These are phyloP conservation scores for Naumovozyma dairenensis DNA, from an alignment of 805 yeast genomes.

Conservation along the genomic window DNA sequence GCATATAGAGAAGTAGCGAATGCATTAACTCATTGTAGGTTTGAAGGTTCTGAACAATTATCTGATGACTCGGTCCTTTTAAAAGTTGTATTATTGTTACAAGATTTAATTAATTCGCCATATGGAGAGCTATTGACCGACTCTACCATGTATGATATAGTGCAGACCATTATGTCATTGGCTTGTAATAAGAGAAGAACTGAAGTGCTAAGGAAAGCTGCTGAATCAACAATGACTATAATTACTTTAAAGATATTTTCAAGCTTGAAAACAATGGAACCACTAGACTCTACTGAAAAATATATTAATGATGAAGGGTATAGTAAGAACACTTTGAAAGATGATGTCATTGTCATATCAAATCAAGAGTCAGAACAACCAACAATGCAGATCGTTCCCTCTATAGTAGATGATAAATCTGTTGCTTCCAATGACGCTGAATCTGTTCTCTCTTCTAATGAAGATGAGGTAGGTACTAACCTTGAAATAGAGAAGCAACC, in stretches of 20 bases:
- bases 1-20: slow-evolving; percentile 35
- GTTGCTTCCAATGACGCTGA: neutral
- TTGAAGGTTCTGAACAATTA: slow-evolving; percentile 88
- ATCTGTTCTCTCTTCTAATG: neutral
- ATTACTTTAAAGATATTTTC: slow-evolving; percentile 62
- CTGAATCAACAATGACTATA: slow-evolving; percentile 68
- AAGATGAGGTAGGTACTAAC: neutral
- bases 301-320: slow-evolving; percentile 18
- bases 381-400: neutral
- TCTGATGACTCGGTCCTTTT: slow-evolving; percentile 86
- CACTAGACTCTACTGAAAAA: slow-evolving; percentile 5
- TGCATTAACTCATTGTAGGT: slow-evolving; percentile 85
- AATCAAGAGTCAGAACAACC: neutral
- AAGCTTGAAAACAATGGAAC: slow-evolving; percentile 38
- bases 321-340: slow-evolving; percentile 10
- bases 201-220: slow-evolving; percentile 79
- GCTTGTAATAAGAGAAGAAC: slow-evolving; percentile 89
- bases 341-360: slow-evolving; percentile 14
- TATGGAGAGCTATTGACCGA: slow-evolving; percentile 63
- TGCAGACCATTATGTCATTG: slow-evolving; percentile 82
- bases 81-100: slow-evolving; percentile 69
- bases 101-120: slow-evolving; percentile 53
- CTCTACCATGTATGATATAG: slow-evolving; percentile 75
- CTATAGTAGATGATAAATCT: neutral
- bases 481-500: neutral